These are phyloP conservation scores for Eucalyptus pauciflora DNA, from an alignment of 345 rosid genomes.

Conservation along the genomic window DNA sequence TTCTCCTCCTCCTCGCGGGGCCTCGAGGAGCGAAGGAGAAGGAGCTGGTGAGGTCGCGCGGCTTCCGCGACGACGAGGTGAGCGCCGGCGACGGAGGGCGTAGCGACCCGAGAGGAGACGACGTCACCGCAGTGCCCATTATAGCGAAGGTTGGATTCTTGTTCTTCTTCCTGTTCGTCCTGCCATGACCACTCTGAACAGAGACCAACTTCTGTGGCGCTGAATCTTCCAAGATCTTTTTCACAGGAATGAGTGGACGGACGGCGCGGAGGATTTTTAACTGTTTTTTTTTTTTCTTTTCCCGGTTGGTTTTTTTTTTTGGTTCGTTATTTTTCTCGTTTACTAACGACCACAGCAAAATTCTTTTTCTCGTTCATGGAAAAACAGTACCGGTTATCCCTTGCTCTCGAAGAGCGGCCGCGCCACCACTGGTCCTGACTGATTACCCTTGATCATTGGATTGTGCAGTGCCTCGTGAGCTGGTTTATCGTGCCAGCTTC, in stretches of 20 bases:
- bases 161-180: not conserved
- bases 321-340: not conserved
- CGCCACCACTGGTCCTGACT: not conserved
- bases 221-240: not conserved
- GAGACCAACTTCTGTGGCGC: not conserved
- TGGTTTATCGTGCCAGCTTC: accelerated
- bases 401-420: not conserved
- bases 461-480: accelerated
- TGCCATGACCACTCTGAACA: not conserved
- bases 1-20: not conserved
- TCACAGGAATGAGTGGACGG: not conserved
- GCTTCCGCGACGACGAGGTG: not conserved
- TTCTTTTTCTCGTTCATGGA: not conserved
- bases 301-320: not conserved
- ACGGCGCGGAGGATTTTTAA: not conserved
- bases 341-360: not conserved
- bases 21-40: not conserved
- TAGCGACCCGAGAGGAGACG: not conserved
- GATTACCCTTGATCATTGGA: not conserved
- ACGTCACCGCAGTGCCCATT: not conserved
- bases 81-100: not conserved
- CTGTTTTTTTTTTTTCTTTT: too few species aligned
- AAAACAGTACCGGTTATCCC: not conserved
- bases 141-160: not conserved
- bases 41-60: not conserved